Conservation (phyloP, 2,329 filamentous ascomycete genomes). For the Fusarium transvaalense region DNA sequence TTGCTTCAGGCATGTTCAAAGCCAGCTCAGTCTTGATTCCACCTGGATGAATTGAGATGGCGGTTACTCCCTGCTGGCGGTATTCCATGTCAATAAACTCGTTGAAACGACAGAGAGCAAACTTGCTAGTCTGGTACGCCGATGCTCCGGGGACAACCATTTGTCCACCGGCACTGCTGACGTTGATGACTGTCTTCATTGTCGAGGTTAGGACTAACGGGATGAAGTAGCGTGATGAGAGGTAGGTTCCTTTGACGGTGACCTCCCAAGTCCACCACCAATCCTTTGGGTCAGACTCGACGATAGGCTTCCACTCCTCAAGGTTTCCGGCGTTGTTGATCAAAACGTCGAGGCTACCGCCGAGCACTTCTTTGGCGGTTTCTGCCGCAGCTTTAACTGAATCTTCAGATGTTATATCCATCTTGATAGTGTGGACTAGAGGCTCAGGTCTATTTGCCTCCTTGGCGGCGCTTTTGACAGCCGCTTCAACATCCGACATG, state of each 20-base stretch:
- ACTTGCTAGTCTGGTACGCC: slow-evolving; percentile 6
- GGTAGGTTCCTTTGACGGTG: slow-evolving; percentile 63
- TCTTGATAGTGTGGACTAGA: slow-evolving; percentile 54
- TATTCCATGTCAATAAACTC: slow-evolving; percentile 8
- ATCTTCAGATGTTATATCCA: slow-evolving; percentile 54
- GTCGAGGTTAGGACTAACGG: slow-evolving; percentile 56
- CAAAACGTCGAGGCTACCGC: slow-evolving; percentile 56
- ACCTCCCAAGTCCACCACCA: slow-evolving; percentile 63
- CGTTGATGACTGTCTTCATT: slow-evolving; percentile 60
- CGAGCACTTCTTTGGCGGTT: slow-evolving; percentile 45
- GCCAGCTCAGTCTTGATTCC: slow-evolving; percentile 7
- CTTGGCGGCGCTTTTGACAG: slow-evolving; percentile 53
- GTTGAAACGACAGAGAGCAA: not conserved
- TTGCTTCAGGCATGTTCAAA: not conserved
- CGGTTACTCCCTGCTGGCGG: not conserved
- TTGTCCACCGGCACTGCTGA: slow-evolving; percentile 53
- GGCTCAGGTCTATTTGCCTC: slow-evolving; percentile 48
- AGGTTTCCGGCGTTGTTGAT: slow-evolving; percentile 60
- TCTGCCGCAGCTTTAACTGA: slow-evolving; percentile 50
- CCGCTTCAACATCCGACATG: slow-evolving; percentile 49
- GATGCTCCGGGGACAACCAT: not conserved
- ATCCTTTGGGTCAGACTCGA: slow-evolving; percentile 54
- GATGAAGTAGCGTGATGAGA: slow-evolving; percentile 62
- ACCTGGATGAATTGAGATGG: not conserved
- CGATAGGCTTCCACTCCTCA: slow-evolving; percentile 51